phyloP scores from a whole-genome alignment of 1,139 yeast species.

The Yamadazyma buinensis region DNA sequence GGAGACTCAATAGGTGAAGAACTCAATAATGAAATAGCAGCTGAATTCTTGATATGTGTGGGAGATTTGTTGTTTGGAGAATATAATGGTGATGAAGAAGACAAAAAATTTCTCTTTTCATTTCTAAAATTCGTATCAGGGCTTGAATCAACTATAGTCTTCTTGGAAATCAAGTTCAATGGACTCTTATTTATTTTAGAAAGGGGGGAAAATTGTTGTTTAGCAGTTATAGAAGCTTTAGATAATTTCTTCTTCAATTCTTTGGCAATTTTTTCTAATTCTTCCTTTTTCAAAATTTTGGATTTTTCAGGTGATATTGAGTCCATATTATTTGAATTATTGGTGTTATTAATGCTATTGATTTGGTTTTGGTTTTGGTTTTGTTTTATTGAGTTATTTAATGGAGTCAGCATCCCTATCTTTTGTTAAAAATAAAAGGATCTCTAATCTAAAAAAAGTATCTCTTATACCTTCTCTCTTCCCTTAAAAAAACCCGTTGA shows the following conservation, averaged over 20 bases:
- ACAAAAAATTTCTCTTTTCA: conserved; percentile 15
- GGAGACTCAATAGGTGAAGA: conserved; percentile 36
- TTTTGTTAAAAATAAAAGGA: too few relatives aligned
- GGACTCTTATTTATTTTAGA: conserved; percentile 20
- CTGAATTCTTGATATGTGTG: conserved; percentile 38
- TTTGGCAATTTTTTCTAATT: conserved; percentile 44
- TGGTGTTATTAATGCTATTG: too few relatives aligned
- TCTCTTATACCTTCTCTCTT: too few relatives aligned
- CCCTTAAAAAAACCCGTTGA: too few relatives aligned
- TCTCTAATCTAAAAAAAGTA: too few relatives aligned
- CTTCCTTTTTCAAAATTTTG: conserved; percentile 35
- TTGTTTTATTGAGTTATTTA: too few relatives aligned
- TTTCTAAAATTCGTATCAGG: too few relatives aligned
- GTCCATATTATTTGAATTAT: too few relatives aligned
- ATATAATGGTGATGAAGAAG: conserved; percentile 34
- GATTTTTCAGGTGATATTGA: conserved; percentile 18
- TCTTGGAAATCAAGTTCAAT: conserved; percentile 13
- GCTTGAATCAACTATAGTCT: background rate
- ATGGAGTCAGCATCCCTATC: too few relatives aligned
- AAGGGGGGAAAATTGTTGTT: conserved; percentile 35
- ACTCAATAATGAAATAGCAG: conserved; percentile 29
- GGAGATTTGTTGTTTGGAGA: conserved; percentile 43
- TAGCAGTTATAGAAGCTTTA: conserved; percentile 45
- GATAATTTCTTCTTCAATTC: conserved; percentile 43
- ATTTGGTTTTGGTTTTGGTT: too few relatives aligned